Base-by-base conservation (phyloP, 805 yeast genomes). In the Candida odintsovae region DNA sequence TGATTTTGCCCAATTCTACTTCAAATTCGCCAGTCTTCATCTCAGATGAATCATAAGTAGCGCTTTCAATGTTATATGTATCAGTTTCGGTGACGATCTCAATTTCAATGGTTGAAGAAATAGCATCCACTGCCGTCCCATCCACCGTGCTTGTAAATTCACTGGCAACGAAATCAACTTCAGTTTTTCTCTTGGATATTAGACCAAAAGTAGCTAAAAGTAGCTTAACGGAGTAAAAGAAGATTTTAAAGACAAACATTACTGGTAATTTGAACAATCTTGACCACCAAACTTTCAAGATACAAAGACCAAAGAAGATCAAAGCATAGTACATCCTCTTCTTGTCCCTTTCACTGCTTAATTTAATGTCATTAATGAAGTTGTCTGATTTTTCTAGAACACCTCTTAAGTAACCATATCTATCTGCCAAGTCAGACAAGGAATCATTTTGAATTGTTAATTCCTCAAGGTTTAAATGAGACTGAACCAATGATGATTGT, bases 391-490 rank as follows among this genome's bases (percentile, higher is more conserved):
- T 58, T n/a, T 50, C 49, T 20, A 60, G 39, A 1, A 58, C 49
- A 6, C 47, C 51, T 16, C 51, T 55, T 11, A 57, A 44, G 13
- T 40, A 45, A 3, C 54, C 49, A 43, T 60, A 56, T 20, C 50
- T 53, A 10, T 53, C 55, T 1, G 57, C 47, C 18, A 57, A 39
- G 8, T 43, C 48, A 2, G 44, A 21, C 18, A 60, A 40, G 0
- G 57, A 49, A 20, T 57, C 56, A 15, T 50, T 50, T 38, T 60
- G 64, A 3, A 48, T 50, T 11, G 53, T 55, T 23, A 60, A 40
- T 19, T 58, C 63, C 2, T 58, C 61, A 11, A 60, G 23, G 33
- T 58, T 60, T 20, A 60, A 42, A 39, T 56, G 56, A 1, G 59
- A 54, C 41, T 58, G 62, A 16, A 60, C 41, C 25, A 60, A 39